A percentile compares a stretch with the other conserved stretches of the same genome.
Conservation (phyloP, 345 rosid genomes). For the Brassica juncea region DNA sequence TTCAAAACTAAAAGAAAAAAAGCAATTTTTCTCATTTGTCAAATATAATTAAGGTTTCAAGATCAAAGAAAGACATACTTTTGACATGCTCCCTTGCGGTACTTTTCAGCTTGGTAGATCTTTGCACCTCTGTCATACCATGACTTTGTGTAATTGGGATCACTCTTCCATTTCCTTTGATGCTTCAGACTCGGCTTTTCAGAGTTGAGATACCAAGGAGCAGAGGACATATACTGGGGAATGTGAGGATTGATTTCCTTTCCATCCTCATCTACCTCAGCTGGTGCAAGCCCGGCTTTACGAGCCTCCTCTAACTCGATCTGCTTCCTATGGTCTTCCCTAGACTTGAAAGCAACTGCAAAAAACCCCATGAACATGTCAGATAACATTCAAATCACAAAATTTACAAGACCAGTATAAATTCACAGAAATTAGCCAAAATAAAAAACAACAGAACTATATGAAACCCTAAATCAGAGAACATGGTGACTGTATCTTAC, state of each 20-base stretch:
- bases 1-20: background rate
- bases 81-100: conserved; percentile 70
- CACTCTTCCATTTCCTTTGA: conserved; percentile 86
- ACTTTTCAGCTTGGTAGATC: conserved; percentile 67
- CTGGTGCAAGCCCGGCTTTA: conserved; percentile 78
- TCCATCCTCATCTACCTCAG: conserved; percentile 77
- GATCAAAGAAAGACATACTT: conserved; percentile 49
- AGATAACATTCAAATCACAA: conserved; percentile 49
- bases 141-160: conserved; percentile 73
- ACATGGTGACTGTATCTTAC: background rate
- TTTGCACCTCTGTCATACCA: conserved; percentile 82
- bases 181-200: conserved; percentile 73
- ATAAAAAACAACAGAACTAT: background rate
- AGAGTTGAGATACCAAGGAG: conserved; percentile 76
- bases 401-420: conserved; percentile 21
- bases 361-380: conserved; percentile 59
- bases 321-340: conserved; percentile 67
- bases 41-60: background rate
- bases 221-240: conserved; percentile 78
- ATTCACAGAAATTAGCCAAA: background rate
- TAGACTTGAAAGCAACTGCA: conserved; percentile 66
- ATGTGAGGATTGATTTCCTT: conserved; percentile 75
- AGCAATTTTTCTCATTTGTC: no score
- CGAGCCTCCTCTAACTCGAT: conserved; percentile 70
- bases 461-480: background rate